These are phyloP conservation scores for Exophiala sp. DNA, from an alignment of 2,329 filamentous ascomycete species.

Conservation along the genomic window DNA sequence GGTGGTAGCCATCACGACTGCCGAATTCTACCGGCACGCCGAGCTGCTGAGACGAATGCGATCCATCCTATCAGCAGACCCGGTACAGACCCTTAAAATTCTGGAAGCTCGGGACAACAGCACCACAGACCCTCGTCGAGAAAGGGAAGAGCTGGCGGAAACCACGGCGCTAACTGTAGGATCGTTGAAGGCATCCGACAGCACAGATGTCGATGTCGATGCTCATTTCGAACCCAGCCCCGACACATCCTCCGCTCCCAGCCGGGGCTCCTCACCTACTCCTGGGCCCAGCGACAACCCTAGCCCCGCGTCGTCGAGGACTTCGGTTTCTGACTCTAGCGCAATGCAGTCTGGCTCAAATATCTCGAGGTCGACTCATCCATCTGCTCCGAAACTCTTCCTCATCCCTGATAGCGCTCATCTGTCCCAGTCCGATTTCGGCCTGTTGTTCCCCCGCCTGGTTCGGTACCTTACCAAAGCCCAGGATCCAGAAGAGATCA, in stretches of 20 bases:
- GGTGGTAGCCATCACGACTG: conserved; percentile 65
- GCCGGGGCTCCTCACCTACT: conserved; percentile 12
- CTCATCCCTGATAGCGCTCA: conserved; percentile 70
- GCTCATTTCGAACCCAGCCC: conserved; percentile 1
- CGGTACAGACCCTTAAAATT: conserved; percentile 32
- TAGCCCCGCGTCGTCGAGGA: conserved; percentile 7
- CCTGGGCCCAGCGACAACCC: conserved; percentile 3
- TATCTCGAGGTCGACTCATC: background rate
- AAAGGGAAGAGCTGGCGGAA: background rate
- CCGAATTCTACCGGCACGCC: conserved; percentile 72
- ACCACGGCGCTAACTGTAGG: background rate
- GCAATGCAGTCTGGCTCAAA: too few relatives aligned
- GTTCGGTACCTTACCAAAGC: conserved; percentile 47
- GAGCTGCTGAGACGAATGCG: conserved; percentile 66
- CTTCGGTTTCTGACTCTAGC: too few relatives aligned
- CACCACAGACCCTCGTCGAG: background rate
- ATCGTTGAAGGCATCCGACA: background rate
- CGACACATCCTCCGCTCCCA: conserved; percentile 1
- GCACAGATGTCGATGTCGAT: background rate
- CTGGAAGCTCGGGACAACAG: conserved; percentile 9
- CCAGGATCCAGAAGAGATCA: conserved; percentile 32
- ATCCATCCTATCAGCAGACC: conserved; percentile 55
- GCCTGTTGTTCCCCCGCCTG: conserved; percentile 68
- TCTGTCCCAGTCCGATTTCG: conserved; percentile 77
- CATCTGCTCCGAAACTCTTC: conserved; percentile 59